phyloP scores from a whole-genome alignment of 805 yeast species.

The Kazachstania africana region DNA sequence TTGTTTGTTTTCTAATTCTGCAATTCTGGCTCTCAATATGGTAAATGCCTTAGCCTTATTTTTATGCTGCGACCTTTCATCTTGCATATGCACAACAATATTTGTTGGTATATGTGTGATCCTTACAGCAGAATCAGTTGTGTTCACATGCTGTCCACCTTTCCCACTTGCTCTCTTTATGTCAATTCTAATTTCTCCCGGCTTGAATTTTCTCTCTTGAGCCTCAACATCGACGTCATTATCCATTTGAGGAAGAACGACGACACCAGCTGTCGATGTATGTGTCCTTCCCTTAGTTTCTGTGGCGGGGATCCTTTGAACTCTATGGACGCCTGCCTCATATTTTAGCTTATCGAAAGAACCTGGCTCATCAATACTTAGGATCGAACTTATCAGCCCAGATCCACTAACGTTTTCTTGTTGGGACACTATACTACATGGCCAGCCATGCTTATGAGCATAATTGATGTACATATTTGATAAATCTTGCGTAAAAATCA shows the following conservation, averaged over 20 bases:
- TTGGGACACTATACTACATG: conserved; percentile 43
- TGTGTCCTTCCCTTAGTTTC: conserved; percentile 91
- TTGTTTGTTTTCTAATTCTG: conserved; percentile 62
- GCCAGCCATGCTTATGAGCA: conserved; percentile 60
- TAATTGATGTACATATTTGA: conserved; percentile 70
- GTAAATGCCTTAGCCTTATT: conserved; percentile 89
- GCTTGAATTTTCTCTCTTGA: conserved; percentile 60
- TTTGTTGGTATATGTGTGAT: conserved; percentile 89
- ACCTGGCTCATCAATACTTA: conserved; percentile 64
- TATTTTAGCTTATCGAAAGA: conserved; percentile 61
- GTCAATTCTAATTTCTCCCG: conserved; percentile 84
- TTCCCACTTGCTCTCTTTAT: conserved; percentile 97
- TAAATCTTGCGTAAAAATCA: conserved; percentile 71
- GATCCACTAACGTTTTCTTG: conserved; percentile 46
- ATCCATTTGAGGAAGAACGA: conserved; percentile 76
- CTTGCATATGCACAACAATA: conserved; percentile 79
- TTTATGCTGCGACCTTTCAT: conserved; percentile 87
- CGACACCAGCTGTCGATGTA: conserved; percentile 92
- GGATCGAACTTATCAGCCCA: conserved; percentile 67
- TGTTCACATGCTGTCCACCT: conserved; percentile 97
- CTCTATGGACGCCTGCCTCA: conserved; percentile 95
- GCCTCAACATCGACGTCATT: conserved; percentile 35
- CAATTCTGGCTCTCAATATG: conserved; percentile 70
- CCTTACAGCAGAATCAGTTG: conserved; percentile 94
- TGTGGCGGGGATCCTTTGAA: conserved; percentile 87